Base-by-base conservation (phyloP, 164 flowering plant species). In the Cinnamomum chago region DNA sequence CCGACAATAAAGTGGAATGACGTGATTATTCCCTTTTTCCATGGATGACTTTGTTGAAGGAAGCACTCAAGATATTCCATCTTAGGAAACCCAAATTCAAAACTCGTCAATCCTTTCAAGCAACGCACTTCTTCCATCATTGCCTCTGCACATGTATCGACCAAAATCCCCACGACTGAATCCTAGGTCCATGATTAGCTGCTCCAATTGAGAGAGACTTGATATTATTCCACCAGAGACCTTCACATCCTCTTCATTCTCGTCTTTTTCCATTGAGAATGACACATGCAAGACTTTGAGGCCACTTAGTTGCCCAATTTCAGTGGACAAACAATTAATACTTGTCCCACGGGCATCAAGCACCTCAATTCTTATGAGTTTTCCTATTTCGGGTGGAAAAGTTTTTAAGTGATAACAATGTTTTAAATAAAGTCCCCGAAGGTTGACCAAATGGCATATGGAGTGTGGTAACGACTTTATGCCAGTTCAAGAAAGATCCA, bases 381-480 rank as follows among this genome's bases (percentile, higher is more conserved):
- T 22, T 33, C 14, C 14, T 25, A 74, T 15, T 28, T 67, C 18
- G 28, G 40, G 27, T 52, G 76, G 76, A 12, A 74, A 52, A 23
- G 35, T 28, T 65, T 3, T 35, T 13, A 74, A 50, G 5, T 20
- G 2, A 3, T 0, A 6, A 65, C 85, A 83, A 27, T 2, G 2
- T 25, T 72, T 76, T 11, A 83, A 75, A 71, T 80, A 78, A 15
- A 83, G 78, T 28, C 65, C 81, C 72, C 50, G 71, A 5, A 83
- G 81, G 22, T 28, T 62, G n/a, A 7, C 65, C 68, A 78, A 64
- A 17, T 35, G n/a, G 14, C 69, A 71, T 12, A 80, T 11, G 33
- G 83, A 80, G n/a, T 72, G 33, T 27, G 85, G 85, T 9, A 80
- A 60, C 2, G 78, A 71, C 20, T 2, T 13, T 15, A 83, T 83